These are phyloP conservation scores for Aschersonia sp. DNA, from an alignment of 2,329 filamentous ascomycete species.

Conservation along the genomic window DNA sequence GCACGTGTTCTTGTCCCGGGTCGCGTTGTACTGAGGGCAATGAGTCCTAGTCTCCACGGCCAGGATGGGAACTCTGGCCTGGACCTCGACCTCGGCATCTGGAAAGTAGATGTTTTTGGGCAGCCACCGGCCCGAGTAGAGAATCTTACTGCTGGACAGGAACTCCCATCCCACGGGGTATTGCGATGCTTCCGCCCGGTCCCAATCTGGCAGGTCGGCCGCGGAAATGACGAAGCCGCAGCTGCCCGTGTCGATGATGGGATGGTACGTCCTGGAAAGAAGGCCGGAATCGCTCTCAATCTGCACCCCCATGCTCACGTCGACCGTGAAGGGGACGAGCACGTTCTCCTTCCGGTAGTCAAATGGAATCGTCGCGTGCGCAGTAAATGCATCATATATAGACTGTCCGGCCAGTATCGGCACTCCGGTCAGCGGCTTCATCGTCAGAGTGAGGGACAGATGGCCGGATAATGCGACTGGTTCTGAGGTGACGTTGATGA, in stretches of 20 bases:
- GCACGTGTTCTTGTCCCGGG: background rate
- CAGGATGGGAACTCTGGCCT: slow-evolving; percentile 1
- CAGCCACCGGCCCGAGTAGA: slow-evolving; percentile 2
- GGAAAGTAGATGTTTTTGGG: background rate
- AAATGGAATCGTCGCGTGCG: background rate
- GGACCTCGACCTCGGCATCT: background rate
- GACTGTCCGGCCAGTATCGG: background rate
- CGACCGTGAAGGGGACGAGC: slow-evolving; percentile 1
- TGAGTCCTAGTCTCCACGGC: background rate
- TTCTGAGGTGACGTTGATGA: too few relatives aligned
- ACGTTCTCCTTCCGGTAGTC: background rate
- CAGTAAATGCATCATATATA: background rate
- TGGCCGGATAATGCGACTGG: too few relatives aligned
- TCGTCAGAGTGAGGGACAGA: background rate
- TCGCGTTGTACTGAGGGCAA: slow-evolving; percentile 1
- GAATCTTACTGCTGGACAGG: slow-evolving; percentile 3
- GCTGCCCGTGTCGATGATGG: slow-evolving; percentile 3
- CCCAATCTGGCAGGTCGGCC: slow-evolving; percentile 1
- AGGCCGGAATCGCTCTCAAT: background rate
- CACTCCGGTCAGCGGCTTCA: background rate
- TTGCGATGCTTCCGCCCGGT: background rate
- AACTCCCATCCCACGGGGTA: slow-evolving; percentile 1
- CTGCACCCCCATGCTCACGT: background rate
- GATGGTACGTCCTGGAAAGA: background rate
- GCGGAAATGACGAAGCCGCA: slow-evolving; percentile 2